Evolutionary conservation across 441 rosid genomes (phyloP).

Genomic region (Brassica hybrid): DNA sequence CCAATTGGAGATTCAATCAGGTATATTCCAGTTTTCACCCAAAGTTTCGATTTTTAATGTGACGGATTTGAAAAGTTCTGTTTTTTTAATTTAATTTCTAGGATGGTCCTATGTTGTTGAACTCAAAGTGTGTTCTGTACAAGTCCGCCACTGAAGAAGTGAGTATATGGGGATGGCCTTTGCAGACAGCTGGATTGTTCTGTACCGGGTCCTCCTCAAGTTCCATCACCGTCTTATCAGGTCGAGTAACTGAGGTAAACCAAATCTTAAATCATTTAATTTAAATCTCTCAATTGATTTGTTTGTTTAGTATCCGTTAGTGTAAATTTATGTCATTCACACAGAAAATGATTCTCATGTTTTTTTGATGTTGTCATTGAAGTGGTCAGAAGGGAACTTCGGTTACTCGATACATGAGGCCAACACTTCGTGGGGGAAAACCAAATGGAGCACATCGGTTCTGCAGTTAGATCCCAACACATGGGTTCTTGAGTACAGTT

Average conservation of each 20-base stretch:
- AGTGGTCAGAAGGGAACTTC: slow-evolving; percentile 76
- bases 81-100: slow-evolving; percentile 16
- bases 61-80: background rate
- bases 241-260: slow-evolving; percentile 80
- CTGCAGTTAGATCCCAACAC: slow-evolving; percentile 79
- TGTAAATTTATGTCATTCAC: no score
- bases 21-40: slow-evolving; percentile 26
- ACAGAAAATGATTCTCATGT: no score
- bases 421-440: slow-evolving; percentile 60
- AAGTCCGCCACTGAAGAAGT: slow-evolving; percentile 78
- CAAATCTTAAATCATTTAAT: background rate
- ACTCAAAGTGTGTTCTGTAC: slow-evolving; percentile 68
- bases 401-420: slow-evolving; percentile 51
- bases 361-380: slow-evolving; percentile 12
- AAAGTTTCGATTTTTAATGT: background rate
- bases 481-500: slow-evolving; percentile 74
- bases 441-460: slow-evolving; percentile 60
- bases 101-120: slow-evolving; percentile 58
- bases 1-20: slow-evolving; percentile 77
- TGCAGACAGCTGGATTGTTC: slow-evolving; percentile 81
- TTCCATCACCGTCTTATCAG: slow-evolving; percentile 65
- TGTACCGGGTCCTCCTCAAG: slow-evolving; percentile 58
- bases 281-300: no score
- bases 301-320: no score
- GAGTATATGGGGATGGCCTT: slow-evolving; percentile 95